phyloP scores from a whole-genome alignment of 2,329 filamentous ascomycete genomes.

The Amauroascus niger region DNA sequence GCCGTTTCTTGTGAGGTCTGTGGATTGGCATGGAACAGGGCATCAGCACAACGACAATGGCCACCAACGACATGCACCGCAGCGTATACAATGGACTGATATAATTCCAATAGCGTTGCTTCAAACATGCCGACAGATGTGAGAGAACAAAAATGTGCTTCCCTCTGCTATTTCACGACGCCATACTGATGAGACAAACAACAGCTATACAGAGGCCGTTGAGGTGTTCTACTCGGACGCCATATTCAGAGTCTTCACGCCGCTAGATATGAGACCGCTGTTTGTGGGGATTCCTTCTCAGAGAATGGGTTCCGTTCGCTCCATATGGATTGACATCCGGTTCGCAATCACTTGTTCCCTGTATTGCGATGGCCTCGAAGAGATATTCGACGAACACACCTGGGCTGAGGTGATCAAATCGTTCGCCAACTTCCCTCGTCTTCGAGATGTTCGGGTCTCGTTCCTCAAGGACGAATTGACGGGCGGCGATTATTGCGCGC shows the following conservation, averaged over 20 bases:
- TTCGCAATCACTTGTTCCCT: constrained; percentile 11
- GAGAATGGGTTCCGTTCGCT: constrained; percentile 8
- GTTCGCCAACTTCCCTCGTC: constrained; percentile 1
- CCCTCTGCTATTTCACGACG: neutral
- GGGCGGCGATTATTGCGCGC: constrained; percentile 5
- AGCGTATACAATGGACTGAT: constrained; percentile 7
- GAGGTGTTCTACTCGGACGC: constrained; percentile 11
- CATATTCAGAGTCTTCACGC: constrained; percentile 5
- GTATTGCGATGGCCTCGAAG: constrained; percentile 9
- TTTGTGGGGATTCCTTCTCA: constrained; percentile 3
- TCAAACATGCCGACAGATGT: constrained; percentile 10
- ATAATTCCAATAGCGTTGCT: constrained; percentile 7
- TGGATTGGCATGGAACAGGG: constrained; percentile 3
- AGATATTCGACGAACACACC: constrained; percentile 3
- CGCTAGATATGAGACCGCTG: neutral
- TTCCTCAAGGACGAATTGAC: constrained; percentile 11
- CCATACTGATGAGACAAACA: neutral
- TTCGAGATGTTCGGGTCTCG: constrained; percentile 8
- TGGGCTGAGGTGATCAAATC: constrained; percentile 1
- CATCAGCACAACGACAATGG: neutral
- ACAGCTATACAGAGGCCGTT: constrained; percentile 11
- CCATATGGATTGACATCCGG: constrained; percentile 12
- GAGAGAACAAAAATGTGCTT: neutral
- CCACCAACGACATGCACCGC: neutral
- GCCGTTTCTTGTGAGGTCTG: neutral